Evolutionary conservation across 2,329 filamentous ascomycete genomes (phyloP).

Genomic region (Cercospora sojina): DNA sequence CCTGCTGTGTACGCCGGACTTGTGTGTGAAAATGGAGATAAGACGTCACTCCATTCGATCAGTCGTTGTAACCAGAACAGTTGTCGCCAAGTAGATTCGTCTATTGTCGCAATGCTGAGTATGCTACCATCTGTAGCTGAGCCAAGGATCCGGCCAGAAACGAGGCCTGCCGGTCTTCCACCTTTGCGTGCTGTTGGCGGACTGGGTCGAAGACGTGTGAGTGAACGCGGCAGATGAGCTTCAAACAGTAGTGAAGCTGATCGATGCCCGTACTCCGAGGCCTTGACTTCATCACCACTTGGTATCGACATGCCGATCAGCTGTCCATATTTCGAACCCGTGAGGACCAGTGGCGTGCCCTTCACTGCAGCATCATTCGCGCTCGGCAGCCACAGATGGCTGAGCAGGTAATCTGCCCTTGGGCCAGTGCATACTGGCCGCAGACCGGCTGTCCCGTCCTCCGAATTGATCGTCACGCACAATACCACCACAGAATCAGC

Average conservation of each 20-base stretch:
- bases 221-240: constrained; percentile 43
- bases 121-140: constrained; percentile 54
- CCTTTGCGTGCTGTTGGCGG: constrained; percentile 39
- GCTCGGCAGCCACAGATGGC: constrained; percentile 26
- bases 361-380: not conserved
- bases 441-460: constrained; percentile 29
- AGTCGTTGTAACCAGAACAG: constrained; percentile 73
- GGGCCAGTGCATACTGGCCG: constrained; percentile 31
- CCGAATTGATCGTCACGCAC: constrained; percentile 40
- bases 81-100: constrained; percentile 62
- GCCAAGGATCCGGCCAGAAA: constrained; percentile 50
- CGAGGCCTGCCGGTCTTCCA: constrained; percentile 41
- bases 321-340: constrained; percentile 29
- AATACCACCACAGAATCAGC: constrained; percentile 55
- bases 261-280: not conserved
- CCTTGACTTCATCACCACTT: constrained; percentile 4
- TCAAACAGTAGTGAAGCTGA: constrained; percentile 37
- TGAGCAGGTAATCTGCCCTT: constrained; percentile 25
- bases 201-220: constrained; percentile 52
- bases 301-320: constrained; percentile 32
- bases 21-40: constrained; percentile 31
- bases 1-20: constrained; percentile 20
- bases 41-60: constrained; percentile 36
- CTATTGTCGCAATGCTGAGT: constrained; percentile 63
- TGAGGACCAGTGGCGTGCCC: not conserved